Base-by-base conservation (phyloP, 352 stramenopile species). In the Globisporangium iwayamae region DNA sequence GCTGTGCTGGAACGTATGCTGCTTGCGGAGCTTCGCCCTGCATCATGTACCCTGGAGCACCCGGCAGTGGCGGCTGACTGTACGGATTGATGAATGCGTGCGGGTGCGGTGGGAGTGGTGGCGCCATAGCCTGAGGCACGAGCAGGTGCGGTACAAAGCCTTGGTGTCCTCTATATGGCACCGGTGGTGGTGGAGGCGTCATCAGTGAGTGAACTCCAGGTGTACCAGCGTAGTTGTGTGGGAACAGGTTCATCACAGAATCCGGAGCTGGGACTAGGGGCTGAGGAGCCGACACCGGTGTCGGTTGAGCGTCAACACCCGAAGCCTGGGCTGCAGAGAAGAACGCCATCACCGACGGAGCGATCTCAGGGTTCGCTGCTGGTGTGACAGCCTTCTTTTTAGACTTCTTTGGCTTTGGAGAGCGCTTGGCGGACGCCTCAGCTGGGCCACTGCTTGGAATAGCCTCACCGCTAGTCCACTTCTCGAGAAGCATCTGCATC, bases 401-500 rank as follows among this genome's bases (percentile, higher is more conserved):
- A 28, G 25, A 28, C 25, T 28, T 28, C 1, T 28, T 28, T 36
- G 51, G 55, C 16, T 58, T 56, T 34, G 56, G 65, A 3, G 20
- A 13, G 30, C 25, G 8, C 25, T 48, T 56, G 25, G 53, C 3
- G n/a, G 65, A 58, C 25, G 28, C 18, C 9, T 43, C 30, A 28
- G 51, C 51, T 28, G 14, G 41, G 13, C 13, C 41, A 20, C 41
- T 47, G 41, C 41, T 47, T 46, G 66, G 51, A 65, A 43, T 13
- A 11, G 71, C 62, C 10, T 67, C 73, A 28, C 79, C 70, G 32
- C 71, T 66, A 34, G 67, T 82, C 82, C 83, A 91, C 61, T 90
- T 91, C 38, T 72, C 65, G 48, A 91, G 74, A 11, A 91, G 57
- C 59, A 77, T 69, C 48, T 87, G 71, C 39, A 90, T 90, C 71